Conservation (phyloP, 352 stramenopile genomes). For the Peronosclerospora sorghi region DNA sequence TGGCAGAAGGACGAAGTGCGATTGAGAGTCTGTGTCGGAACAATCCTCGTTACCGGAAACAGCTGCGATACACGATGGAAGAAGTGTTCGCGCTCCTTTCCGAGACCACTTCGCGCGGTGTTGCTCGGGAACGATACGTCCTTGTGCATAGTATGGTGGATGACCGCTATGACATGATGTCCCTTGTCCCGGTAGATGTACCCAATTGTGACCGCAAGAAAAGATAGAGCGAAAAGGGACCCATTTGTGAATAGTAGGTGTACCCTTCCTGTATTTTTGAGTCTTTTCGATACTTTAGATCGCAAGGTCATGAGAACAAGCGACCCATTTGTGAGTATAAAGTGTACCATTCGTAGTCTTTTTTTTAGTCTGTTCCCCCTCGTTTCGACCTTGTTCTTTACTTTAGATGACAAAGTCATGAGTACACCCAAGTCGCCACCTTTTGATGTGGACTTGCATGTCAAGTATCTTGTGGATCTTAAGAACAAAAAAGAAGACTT, state of each 20-base stretch:
- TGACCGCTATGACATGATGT: slow-evolving; percentile 83
- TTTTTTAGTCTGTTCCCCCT: too few species aligned
- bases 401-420: too few species aligned
- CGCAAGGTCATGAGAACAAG: too few species aligned
- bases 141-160: slow-evolving; percentile 76
- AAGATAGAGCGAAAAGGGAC: too few species aligned
- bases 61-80: slow-evolving; percentile 71
- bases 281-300: too few species aligned
- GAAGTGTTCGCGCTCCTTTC: slow-evolving; percentile 44
- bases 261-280: too few species aligned
- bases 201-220: too few species aligned
- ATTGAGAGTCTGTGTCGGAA: slow-evolving; percentile 48
- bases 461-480: slow-evolving; percentile 67
- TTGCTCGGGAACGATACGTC: slow-evolving; percentile 69
- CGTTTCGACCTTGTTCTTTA: too few species aligned
- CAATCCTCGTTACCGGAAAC: slow-evolving; percentile 69
- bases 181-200: too few species aligned
- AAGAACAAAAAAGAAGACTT: slow-evolving; percentile 86
- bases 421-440: slow-evolving; percentile 14
- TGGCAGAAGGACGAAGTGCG: slow-evolving; percentile 46
- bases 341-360: too few species aligned
- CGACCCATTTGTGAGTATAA: too few species aligned
- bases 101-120: slow-evolving; percentile 30
- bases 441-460: slow-evolving; percentile 62
- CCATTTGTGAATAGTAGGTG: too few species aligned